A percentile compares a stretch with the other conserved stretches of the same genome.
phyloP scores from a whole-genome alignment of 495 filamentous ascomycete species.

The Sporormia fimetaria region DNA sequence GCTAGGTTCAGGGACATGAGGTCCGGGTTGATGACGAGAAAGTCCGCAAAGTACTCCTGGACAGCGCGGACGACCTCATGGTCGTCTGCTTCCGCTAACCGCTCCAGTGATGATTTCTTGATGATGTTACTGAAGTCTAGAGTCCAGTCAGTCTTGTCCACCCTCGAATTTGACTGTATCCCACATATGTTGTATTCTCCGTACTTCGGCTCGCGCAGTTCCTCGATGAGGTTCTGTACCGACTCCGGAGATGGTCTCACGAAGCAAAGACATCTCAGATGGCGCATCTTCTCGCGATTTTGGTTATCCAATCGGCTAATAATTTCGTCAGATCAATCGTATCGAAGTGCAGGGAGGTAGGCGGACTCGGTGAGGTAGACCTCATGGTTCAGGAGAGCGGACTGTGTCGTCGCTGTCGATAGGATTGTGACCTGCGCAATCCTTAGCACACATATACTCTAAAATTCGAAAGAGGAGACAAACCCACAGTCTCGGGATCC shows the following conservation, averaged over 20 bases:
- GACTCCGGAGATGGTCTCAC: conserved; percentile 83
- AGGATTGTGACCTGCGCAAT: conserved; percentile 61
- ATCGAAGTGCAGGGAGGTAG: not conserved
- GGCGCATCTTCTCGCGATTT: conserved; percentile 93
- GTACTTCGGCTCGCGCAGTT: conserved; percentile 91
- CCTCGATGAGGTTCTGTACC: conserved; percentile 86
- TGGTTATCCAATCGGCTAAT: conserved; percentile 70
- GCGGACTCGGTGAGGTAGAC: conserved; percentile 84
- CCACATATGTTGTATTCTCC: conserved; percentile 88
- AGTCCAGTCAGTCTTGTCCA: conserved; percentile 15
- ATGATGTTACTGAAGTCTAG: conserved; percentile 86
- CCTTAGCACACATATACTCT: conserved; percentile 2
- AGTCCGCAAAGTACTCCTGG: conserved; percentile 94
- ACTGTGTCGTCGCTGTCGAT: conserved; percentile 91
- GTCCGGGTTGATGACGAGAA: conserved; percentile 87
- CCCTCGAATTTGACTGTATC: not conserved
- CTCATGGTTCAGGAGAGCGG: conserved; percentile 88
- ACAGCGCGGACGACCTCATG: conserved; percentile 89
- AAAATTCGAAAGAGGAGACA: conserved; percentile 19
- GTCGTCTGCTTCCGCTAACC: conserved; percentile 93
- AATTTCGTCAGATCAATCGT: conserved; percentile 17
- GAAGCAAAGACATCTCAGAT: conserved; percentile 87
- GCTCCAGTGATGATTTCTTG: conserved; percentile 90
- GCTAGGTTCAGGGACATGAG: conserved; percentile 72
- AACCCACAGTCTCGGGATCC: conserved; percentile 80